Percentiles rank a stretch among this genome's conserved stretches.
phyloP scores from a whole-genome alignment of 2,329 filamentous ascomycete species.

The Nannizzia gypsea region DNA sequence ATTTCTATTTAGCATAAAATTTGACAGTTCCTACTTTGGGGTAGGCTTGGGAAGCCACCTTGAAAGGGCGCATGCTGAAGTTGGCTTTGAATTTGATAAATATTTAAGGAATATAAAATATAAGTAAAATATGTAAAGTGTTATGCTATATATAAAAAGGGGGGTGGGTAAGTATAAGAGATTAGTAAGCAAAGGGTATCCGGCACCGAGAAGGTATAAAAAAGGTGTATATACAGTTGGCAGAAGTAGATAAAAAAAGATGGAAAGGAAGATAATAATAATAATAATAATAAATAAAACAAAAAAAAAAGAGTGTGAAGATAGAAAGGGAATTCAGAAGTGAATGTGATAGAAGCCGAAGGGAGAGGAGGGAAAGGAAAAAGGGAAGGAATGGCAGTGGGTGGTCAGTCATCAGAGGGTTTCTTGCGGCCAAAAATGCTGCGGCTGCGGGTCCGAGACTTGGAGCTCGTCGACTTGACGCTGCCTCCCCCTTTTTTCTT shows the following conservation, averaged over 20 bases:
- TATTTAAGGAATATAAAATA: background rate
- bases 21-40: too few species aligned
- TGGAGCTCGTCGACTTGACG: conserved; percentile 34
- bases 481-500: conserved; percentile 55
- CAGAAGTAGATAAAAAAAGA: conserved; percentile 7
- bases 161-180: background rate
- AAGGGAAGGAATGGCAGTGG: background rate
- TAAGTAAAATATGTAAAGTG: background rate
- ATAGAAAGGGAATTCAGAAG: background rate
- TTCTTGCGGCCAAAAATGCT: conserved; percentile 56
- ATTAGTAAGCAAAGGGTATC: background rate
- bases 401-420: conserved; percentile 18
- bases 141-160: background rate
- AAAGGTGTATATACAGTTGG: background rate
- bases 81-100: too few species aligned
- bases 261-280: background rate
- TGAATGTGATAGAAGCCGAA: background rate
- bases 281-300: background rate
- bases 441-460: conserved; percentile 52
- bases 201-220: background rate
- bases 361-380: background rate
- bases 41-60: too few species aligned
- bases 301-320: background rate
- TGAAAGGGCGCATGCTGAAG: too few species aligned
- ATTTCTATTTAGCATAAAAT: too few species aligned